A percentile compares a stretch with the other conserved stretches of the same genome.
phyloP scores from a whole-genome alignment of 2,329 filamentous ascomycete genomes.

The Fusarium sp. region DNA sequence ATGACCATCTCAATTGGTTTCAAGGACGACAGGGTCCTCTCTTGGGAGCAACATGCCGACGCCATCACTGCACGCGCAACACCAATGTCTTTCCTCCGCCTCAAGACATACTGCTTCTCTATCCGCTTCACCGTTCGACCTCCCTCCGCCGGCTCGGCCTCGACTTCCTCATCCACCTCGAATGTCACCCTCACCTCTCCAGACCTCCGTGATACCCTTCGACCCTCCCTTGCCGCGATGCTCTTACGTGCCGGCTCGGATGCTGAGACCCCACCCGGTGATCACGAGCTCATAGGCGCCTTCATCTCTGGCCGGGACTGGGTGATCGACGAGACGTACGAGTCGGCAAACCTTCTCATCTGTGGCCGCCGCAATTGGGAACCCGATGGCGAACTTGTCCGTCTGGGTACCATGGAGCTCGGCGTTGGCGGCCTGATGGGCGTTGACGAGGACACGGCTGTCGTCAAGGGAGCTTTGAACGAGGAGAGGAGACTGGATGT shows the following conservation, averaged over 20 bases:
- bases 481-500: slow-evolving; percentile 44
- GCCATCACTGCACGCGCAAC: slow-evolving; percentile 42
- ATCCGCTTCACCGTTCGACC: slow-evolving; percentile 39
- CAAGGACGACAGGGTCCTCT: slow-evolving; percentile 45
- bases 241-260: slow-evolving; percentile 34
- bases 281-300: slow-evolving; percentile 41
- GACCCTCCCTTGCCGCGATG: slow-evolving; percentile 33
- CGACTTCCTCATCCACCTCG: slow-evolving; percentile 13
- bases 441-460: slow-evolving; percentile 37
- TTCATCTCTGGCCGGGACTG: slow-evolving; percentile 47
- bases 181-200: slow-evolving; percentile 33
- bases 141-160: slow-evolving; percentile 23
- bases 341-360: slow-evolving; percentile 45
- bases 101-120: slow-evolving; percentile 49
- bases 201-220: slow-evolving; percentile 35
- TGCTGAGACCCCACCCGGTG: slow-evolving; percentile 34
- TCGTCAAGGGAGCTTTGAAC: slow-evolving; percentile 43
- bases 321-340: slow-evolving; percentile 40
- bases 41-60: slow-evolving; percentile 51
- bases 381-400: slow-evolving; percentile 41
- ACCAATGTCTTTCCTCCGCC: slow-evolving; percentile 46
- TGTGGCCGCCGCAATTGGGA: slow-evolving; percentile 44
- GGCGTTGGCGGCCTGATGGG: slow-evolving; percentile 41
- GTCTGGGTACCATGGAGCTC: slow-evolving; percentile 46
- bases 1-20: slow-evolving; percentile 51